Conservation (phyloP, 164 flowering plant genomes). For the Akebia trifoliata region DNA sequence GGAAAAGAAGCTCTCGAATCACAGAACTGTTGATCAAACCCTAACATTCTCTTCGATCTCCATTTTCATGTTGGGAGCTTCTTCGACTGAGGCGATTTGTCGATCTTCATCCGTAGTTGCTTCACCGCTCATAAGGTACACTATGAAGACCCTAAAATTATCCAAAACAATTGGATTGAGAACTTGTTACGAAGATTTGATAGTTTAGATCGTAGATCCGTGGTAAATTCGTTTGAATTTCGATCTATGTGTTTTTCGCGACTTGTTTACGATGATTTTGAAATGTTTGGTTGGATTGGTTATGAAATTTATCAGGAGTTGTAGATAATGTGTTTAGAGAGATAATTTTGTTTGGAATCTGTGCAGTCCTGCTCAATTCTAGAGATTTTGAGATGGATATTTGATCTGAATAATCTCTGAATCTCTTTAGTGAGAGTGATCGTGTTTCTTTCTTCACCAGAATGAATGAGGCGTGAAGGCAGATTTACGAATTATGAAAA, state of each 20-base stretch:
- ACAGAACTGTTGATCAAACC: not conserved
- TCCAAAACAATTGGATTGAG: not conserved
- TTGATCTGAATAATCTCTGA: not conserved
- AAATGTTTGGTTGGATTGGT: not conserved
- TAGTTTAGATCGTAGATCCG: slow-evolving; percentile 7
- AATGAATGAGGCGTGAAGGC: no score
- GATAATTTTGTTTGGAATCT: not conserved
- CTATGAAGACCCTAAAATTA: not conserved
- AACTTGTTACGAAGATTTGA: not conserved
- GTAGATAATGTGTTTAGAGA: slow-evolving; percentile 1
- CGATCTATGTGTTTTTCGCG: not conserved
- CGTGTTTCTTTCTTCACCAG: no score
- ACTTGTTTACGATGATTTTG: not conserved
- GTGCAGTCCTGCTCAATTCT: no score
- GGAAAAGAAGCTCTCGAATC: slow-evolving; percentile 1
- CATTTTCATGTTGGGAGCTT: slow-evolving; percentile 6
- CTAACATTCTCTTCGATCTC: slow-evolving; percentile 5
- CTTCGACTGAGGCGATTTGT: slow-evolving; percentile 1
- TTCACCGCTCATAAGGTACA: not conserved
- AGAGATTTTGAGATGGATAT: not conserved
- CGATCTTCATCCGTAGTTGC: not conserved
- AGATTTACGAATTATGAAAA: no score
- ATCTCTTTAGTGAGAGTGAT: no score
- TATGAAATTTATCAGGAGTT: not conserved
- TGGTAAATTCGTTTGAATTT: not conserved